Conservation (phyloP, 176 grass and related monocot genomes). For the Miscanthus lutarioriparius region DNA sequence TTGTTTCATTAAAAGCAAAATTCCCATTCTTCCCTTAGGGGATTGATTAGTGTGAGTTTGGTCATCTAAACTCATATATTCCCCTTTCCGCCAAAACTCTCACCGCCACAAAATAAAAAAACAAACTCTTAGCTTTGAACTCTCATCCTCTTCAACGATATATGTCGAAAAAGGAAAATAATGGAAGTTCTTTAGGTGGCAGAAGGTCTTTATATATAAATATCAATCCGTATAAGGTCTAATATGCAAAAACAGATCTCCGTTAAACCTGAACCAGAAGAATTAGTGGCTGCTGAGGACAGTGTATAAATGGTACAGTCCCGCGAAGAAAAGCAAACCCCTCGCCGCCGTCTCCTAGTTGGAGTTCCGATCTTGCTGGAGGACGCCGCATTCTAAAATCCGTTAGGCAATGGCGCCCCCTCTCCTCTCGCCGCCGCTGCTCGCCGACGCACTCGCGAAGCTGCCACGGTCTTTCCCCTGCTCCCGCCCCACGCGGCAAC, state of each 20-base stretch:
- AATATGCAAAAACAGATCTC: background rate
- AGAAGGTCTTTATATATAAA: background rate
- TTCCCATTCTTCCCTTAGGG: no score
- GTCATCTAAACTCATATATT: no score
- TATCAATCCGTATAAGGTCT: background rate
- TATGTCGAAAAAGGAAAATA: background rate
- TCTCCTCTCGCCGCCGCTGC: constrained; percentile 19
- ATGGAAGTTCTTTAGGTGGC: background rate
- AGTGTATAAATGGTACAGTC: constrained; percentile 11
- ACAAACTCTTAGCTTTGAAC: background rate
- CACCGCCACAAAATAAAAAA: background rate
- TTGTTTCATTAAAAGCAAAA: background rate
- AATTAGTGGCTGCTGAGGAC: constrained; percentile 27
- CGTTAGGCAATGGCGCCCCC: background rate
- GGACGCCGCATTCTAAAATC: background rate
- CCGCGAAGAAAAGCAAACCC: constrained; percentile 10
- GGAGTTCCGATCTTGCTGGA: background rate
- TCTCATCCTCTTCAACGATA: background rate
- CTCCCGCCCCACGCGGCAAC: constrained; percentile 25
- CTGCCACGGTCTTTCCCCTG: constrained; percentile 12
- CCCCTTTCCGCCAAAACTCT: background rate
- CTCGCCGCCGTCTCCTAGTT: constrained; percentile 8
- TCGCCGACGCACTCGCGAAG: background rate
- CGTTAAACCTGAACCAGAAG: constrained; percentile 20
- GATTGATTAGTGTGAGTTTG: no score